Percentiles rank a stretch among this genome's conserved stretches.
Conservation (phyloP, 768 basidiomycete species). For the Lactarius sanguifluus region DNA sequence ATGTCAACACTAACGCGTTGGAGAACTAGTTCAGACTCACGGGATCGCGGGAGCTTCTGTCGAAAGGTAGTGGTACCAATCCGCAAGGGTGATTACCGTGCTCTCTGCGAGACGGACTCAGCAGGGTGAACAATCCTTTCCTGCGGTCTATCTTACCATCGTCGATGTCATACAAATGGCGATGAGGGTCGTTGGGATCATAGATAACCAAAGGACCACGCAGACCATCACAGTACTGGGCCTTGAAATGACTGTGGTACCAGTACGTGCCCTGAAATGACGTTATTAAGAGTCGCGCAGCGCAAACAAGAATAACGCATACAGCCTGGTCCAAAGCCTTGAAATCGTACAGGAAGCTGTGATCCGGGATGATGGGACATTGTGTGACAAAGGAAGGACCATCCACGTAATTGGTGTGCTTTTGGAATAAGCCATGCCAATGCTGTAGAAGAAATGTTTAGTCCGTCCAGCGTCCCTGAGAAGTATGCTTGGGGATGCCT, state of each 20-base stretch:
- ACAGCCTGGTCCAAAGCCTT: constrained; percentile 37
- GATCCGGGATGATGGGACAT: constrained; percentile 42
- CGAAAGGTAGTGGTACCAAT: constrained; percentile 38
- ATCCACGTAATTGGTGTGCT: constrained; percentile 27
- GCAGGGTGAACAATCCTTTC: not conserved
- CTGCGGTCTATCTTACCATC: constrained; percentile 28
- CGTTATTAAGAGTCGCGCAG: not conserved
- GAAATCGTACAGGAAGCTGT: constrained; percentile 46
- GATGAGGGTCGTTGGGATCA: constrained; percentile 36
- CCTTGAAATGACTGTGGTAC: constrained; percentile 46
- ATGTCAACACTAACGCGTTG: not conserved
- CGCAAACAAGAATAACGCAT: not conserved
- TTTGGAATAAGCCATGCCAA: constrained; percentile 32
- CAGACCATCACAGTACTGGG: constrained; percentile 46
- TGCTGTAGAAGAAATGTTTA: constrained; percentile 8
- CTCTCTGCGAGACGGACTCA: constrained; percentile 35
- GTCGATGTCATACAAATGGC: constrained; percentile 36
- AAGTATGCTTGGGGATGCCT: not conserved
- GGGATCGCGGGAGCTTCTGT: not conserved
- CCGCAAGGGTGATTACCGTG: constrained; percentile 49
- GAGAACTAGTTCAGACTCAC: not conserved
- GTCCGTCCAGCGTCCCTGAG: no score
- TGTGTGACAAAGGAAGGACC: constrained; percentile 37
- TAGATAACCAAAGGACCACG: constrained; percentile 40
- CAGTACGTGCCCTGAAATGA: constrained; percentile 34